Conservation (phyloP, 2,329 filamentous ascomycete genomes). For the Paecilomyces sp. region DNA sequence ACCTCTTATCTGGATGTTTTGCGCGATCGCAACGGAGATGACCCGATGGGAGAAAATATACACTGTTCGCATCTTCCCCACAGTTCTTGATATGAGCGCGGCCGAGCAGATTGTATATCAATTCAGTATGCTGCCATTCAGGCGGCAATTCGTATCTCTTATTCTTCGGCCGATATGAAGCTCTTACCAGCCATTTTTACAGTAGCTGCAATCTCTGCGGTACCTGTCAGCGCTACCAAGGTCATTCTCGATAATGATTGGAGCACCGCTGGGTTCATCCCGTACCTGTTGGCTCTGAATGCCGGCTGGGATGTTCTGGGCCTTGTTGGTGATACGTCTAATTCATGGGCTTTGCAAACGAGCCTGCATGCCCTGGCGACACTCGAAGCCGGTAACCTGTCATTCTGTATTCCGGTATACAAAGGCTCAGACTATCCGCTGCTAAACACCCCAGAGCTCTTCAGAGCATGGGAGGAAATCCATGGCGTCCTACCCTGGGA, state of each 20-base stretch:
- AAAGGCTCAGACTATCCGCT: conserved; percentile 42
- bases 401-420: conserved; percentile 42
- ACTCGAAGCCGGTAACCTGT: conserved; percentile 39
- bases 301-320: conserved; percentile 40
- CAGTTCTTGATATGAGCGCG: background rate
- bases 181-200: background rate
- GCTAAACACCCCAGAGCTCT: conserved; percentile 38
- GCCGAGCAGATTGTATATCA: background rate
- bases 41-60: background rate
- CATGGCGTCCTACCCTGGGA: conserved; percentile 41
- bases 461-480: conserved; percentile 39
- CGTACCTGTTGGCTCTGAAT: conserved; percentile 39
- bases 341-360: conserved; percentile 41
- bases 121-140: background rate
- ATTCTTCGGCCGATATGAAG: background rate
- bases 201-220: background rate
- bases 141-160: background rate
- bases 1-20: too few relatives aligned
- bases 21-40: too few relatives aligned
- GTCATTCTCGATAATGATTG: conserved; percentile 44
- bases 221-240: conserved; percentile 9
- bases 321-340: conserved; percentile 33
- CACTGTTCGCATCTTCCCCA: background rate
- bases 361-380: conserved; percentile 42
- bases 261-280: conserved; percentile 35